These are phyloP conservation scores for Pichia gijzeniarum DNA, from an alignment of 805 yeast species.

Conservation along the genomic window DNA sequence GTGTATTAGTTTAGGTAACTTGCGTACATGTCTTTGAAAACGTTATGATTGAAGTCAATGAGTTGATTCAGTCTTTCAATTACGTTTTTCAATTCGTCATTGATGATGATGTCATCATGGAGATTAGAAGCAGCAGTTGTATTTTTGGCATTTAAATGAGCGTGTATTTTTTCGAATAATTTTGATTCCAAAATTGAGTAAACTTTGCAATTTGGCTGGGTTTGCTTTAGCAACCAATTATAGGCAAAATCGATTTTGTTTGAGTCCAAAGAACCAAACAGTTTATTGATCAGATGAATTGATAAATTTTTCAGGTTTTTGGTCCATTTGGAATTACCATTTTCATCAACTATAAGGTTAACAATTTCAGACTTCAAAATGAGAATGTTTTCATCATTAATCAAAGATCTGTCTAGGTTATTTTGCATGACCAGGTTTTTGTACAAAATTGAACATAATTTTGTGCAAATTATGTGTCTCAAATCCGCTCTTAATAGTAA, in stretches of 20 bases:
- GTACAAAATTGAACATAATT: slow-evolving; percentile 65
- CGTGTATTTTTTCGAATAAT: slow-evolving; percentile 28
- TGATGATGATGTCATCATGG: slow-evolving; percentile 25
- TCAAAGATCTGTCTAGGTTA: slow-evolving; percentile 30
- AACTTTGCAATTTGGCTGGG: slow-evolving; percentile 75
- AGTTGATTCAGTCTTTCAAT: slow-evolving; percentile 58
- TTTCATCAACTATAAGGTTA: slow-evolving; percentile 76
- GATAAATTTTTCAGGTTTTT: slow-evolving; percentile 68
- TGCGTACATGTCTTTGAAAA: slow-evolving; percentile 63
- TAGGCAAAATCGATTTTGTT: slow-evolving; percentile 55
- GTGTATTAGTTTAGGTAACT: neutral
- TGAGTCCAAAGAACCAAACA: slow-evolving; percentile 24
- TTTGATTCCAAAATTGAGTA: slow-evolving; percentile 69
- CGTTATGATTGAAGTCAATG: slow-evolving; percentile 76
- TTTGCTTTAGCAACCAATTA: slow-evolving; percentile 78
- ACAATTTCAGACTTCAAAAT: slow-evolving; percentile 63
- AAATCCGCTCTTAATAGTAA: slow-evolving; percentile 78
- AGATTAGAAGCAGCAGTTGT: slow-evolving; percentile 1
- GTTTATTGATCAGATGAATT: slow-evolving; percentile 51
- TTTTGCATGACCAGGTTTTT: slow-evolving; percentile 51
- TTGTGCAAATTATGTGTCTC: slow-evolving; percentile 74
- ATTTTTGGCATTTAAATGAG: neutral
- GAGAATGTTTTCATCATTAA: slow-evolving; percentile 31
- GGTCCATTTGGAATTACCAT: slow-evolving; percentile 88
- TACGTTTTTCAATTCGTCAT: slow-evolving; percentile 52